Evolutionary conservation across 1,284 basidiomycete species (phyloP), one percentile per base, ranked within the genome.

Genomic region (Leccinum griseonigrum): DNA sequence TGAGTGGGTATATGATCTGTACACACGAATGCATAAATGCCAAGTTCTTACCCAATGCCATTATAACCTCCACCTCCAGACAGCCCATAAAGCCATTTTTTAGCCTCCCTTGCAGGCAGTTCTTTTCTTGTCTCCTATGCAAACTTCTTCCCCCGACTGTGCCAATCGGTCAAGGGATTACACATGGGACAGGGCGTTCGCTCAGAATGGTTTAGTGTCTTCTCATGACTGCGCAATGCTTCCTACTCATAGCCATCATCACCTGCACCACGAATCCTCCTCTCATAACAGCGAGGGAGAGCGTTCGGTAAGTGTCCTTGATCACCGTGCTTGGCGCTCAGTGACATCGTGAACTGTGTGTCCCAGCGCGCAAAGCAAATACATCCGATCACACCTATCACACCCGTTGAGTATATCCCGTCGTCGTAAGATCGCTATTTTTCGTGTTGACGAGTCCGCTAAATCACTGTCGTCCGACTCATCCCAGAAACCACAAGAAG

Each of bases 141-240:
- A 66, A 66, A 56, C 63, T 63, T 62, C 73, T 60, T 66, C 67
- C 56, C 54, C 66, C 60, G 71, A 75, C 70, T 65, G 60, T 62
- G 57, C 52, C 57, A 64, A 62, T 56, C 68, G 59, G 72, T 75
- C 72, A 63, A 75, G 70, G 70, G 62, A 67, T 66, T 71, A 71
- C 67, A 71, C 74, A 76, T 76, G 72, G 75, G 74, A 73, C 72
- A 71, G 65, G 73, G 67, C 62, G 36, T 67, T 70, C 69, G 59
- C 71, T 73, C 75, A 76, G 72, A 76, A 74, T 76, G 74, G 75
- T 76, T 74, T 69, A 74, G 69, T 71, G 63, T 71, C 72, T 76
- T 74, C 72, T 74, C 72, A 69, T 76, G 71, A 69, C 67, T 67
- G 57, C 67, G 64, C 70, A 62, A 76, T 75, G 71, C 64, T 65